Evolutionary conservation across 257 asterid genomes (phyloP), one percentile per base, ranked within the genome.

Genomic region (Sherardia arvensis): DNA sequence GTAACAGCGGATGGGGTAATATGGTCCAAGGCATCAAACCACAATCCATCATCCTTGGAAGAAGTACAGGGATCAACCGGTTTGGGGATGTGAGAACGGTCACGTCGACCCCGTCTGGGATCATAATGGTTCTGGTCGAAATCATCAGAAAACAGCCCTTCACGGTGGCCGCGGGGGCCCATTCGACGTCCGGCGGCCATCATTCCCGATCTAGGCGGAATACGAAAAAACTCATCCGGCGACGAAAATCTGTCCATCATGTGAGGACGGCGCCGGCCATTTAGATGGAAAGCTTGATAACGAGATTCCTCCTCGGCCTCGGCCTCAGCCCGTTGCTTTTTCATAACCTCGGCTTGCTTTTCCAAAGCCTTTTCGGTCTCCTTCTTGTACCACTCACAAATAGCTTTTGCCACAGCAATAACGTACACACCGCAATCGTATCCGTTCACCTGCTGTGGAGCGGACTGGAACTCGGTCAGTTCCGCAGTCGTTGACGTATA

Each of bases 371-470:
- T 65, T 0, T 53, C 49, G 23, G 54, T 77, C 45, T 60, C 73
- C 49, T 74, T 69, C 36, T 21, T 63, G 69, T 78, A 79, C 97
- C 96, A 92, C 21, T 62, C 33, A 21, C 94, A 87, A 57, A 92
- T 77, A 40, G 74, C 74, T 59, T 81, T 69, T 5, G 95, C 86
- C 76, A 85, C 73, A 60, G 96, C 93, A 4, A 80, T 66, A 27
- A 87, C 90, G 55, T 87, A 89, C 27, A 89, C 32, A 17, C 96
- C 99, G 76, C 99, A 92, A 62, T 89, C 99, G 59, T 85, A 76
- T 25, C 95, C 86, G 47, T 86, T 82, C 17, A 5, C 65, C 69
- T 86, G 95, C 69, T 34, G 77, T 4, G 87, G 95, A 1, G 74
- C 74, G 43, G 53, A 62, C 17, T 76, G 59, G 65, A 73, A 82